phyloP scores from a whole-genome alignment of 1,139 yeast genomes.

The Suhomyces coccinellae region DNA sequence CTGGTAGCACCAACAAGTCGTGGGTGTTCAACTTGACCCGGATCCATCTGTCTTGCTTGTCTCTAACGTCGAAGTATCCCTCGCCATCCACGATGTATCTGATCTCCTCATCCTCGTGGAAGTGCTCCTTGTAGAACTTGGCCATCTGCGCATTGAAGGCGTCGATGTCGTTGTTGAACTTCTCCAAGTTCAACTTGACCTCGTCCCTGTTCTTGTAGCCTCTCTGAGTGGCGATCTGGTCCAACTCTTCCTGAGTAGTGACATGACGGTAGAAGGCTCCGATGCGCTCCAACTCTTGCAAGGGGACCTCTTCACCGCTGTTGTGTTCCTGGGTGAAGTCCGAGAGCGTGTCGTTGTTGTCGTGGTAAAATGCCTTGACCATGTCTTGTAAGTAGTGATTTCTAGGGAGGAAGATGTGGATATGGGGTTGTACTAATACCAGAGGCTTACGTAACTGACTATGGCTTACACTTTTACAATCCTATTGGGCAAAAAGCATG shows the following conservation, averaged over 20 bases:
- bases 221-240: constrained; percentile 66
- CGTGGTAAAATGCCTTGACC: constrained; percentile 72
- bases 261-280: constrained; percentile 73
- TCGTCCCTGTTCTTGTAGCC: constrained; percentile 79
- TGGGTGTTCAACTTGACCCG: constrained; percentile 62
- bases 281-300: constrained; percentile 50
- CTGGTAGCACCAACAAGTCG: constrained; percentile 78
- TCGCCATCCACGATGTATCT: constrained; percentile 86
- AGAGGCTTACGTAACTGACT: not conserved
- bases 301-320: constrained; percentile 59
- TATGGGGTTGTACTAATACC: not conserved
- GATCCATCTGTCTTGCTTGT: constrained; percentile 71
- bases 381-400: constrained; percentile 18
- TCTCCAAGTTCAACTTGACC: constrained; percentile 58
- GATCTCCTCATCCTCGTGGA: constrained; percentile 97
- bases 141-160: constrained; percentile 66
- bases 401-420: not conserved
- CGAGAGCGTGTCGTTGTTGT: constrained; percentile 57
- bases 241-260: constrained; percentile 55
- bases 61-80: constrained; percentile 89
- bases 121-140: constrained; percentile 79
- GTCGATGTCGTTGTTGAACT: constrained; percentile 62
- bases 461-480: not conserved
- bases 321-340: constrained; percentile 72
- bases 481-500: not conserved